phyloP scores from a whole-genome alignment of 805 yeast genomes.

The Saccharomycopsis malanga region DNA sequence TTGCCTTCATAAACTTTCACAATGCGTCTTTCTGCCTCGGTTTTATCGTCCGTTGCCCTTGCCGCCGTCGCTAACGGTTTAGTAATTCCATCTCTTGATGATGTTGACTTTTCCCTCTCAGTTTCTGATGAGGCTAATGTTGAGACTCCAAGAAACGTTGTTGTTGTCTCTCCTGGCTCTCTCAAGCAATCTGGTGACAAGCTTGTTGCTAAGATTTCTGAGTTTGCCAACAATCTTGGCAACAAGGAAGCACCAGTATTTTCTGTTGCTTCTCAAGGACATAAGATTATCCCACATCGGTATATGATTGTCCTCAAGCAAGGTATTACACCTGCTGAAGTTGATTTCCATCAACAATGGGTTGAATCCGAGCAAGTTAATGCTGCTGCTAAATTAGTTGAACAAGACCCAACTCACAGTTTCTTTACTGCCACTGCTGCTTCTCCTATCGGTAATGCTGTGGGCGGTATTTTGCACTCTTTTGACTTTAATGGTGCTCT shows the following conservation, averaged over 20 bases:
- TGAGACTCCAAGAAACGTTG: slow-evolving; percentile 18
- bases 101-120: slow-evolving; percentile 34
- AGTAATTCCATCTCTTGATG: slow-evolving; percentile 52
- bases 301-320: slow-evolving; percentile 84
- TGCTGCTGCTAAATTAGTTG: slow-evolving; percentile 32
- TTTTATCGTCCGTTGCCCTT: slow-evolving; percentile 31
- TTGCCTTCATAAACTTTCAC: background rate
- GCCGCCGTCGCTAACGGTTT: slow-evolving; percentile 42
- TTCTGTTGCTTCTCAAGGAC: slow-evolving; percentile 35
- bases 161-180: slow-evolving; percentile 4
- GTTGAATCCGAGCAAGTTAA: slow-evolving; percentile 47
- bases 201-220: slow-evolving; percentile 15
- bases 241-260: slow-evolving; percentile 40
- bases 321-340: slow-evolving; percentile 44
- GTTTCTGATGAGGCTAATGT: slow-evolving; percentile 21
- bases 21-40: slow-evolving; percentile 24
- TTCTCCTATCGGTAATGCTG: slow-evolving; percentile 22
- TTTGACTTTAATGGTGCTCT: slow-evolving; percentile 53
- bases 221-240: slow-evolving; percentile 14
- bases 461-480: slow-evolving; percentile 21
- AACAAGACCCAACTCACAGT: slow-evolving; percentile 30
- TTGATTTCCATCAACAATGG: slow-evolving; percentile 62
- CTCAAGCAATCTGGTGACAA: slow-evolving; percentile 13
- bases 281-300: slow-evolving; percentile 56
- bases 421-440: slow-evolving; percentile 33